phyloP scores from a whole-genome alignment of 2,329 filamentous ascomycete genomes.

The Talaromyces verruculosus region DNA sequence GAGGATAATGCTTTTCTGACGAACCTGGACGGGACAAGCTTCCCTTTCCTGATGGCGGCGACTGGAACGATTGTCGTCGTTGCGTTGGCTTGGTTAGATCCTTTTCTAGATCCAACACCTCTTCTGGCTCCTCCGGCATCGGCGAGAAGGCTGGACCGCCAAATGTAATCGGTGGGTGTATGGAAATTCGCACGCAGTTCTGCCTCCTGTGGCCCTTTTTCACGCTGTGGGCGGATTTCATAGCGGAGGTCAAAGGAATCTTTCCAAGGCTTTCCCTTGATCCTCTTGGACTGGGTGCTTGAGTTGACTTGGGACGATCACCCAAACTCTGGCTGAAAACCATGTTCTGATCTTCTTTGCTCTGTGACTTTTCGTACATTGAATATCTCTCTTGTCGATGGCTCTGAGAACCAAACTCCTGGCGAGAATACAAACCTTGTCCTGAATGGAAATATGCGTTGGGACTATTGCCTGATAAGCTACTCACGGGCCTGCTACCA shows the following conservation, averaged over 20 bases:
- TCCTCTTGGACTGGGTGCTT: conserved; percentile 27
- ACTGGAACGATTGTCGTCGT: not conserved
- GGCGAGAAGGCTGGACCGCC: conserved; percentile 35
- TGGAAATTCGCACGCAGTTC: conserved; percentile 46
- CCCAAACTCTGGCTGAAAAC: conserved; percentile 20
- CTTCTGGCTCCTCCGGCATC: conserved; percentile 39
- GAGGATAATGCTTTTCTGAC: not conserved
- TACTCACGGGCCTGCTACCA: conserved; percentile 17
- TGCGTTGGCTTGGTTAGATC: conserved; percentile 9
- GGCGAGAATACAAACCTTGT: conserved; percentile 20
- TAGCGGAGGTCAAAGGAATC: conserved; percentile 32
- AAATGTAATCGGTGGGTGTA: conserved; percentile 38
- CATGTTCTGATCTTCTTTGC: conserved; percentile 12
- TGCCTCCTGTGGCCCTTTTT: conserved; percentile 44
- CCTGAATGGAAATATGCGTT: conserved; percentile 12
- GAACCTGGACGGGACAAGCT: not conserved
- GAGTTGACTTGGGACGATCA: conserved; percentile 17
- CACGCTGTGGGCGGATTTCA: conserved; percentile 35
- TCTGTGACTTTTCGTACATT: conserved; percentile 19
- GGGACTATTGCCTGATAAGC: conserved; percentile 15
- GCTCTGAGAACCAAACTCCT: conserved; percentile 21
- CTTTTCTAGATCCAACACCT: conserved; percentile 32
- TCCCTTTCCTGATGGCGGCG: not conserved
- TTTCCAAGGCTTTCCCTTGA: conserved; percentile 27
- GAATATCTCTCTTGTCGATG: conserved; percentile 19